Base-by-base conservation (phyloP, 306 rosid genomes). In the Boehmeria nivea region DNA sequence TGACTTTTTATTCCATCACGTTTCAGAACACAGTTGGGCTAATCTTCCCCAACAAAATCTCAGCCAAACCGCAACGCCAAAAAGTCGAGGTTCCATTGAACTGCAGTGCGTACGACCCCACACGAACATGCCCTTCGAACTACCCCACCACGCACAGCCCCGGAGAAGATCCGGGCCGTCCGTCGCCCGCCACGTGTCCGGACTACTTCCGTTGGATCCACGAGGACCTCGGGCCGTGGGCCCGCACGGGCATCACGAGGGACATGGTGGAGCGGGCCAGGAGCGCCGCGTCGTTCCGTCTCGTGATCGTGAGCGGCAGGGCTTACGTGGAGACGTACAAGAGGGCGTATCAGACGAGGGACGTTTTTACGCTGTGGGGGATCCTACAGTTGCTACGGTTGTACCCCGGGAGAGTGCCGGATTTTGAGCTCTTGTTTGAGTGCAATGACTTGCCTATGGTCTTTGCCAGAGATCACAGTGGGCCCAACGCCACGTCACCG, bases 371-470 rank as follows among this genome's bases (percentile, higher is more conserved):
- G 0, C 1, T 87, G 51, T 91, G 99, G 99, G 99, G 99, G 6
- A 77, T 91, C 46, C 64, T 91, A 64, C 99, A 91, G 28, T 34
- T 91, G 70, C 19, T 91, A 33, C 79, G 96, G 70, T 76, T 75
- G 82, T 91, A 91, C 67, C 96, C 99, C 0, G 83, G 96, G 0
- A 57, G 57, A 60, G 40, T 93, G 0, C 96, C 95, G 6, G 93
- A 93, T 76, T n/a, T 93, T 68, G 99, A 93, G 66, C 42, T 93
- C 12, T 83, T 93, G 96, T 93, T 93, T 61, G 94, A 93, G 36
- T 93, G 96, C 49, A 83, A 77, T 17, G 99, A 93, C 68, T 79
- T 88, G 89, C 96, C 99, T 0, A 80, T 85, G 0, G 7, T 91
- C 61, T 12, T 16, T 0, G 22, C 66, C 0, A 51, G 6, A 1